Evolutionary conservation across 2,329 filamentous ascomycete species (phyloP).

Genomic region (Ambrosiella xylebori): DNA sequence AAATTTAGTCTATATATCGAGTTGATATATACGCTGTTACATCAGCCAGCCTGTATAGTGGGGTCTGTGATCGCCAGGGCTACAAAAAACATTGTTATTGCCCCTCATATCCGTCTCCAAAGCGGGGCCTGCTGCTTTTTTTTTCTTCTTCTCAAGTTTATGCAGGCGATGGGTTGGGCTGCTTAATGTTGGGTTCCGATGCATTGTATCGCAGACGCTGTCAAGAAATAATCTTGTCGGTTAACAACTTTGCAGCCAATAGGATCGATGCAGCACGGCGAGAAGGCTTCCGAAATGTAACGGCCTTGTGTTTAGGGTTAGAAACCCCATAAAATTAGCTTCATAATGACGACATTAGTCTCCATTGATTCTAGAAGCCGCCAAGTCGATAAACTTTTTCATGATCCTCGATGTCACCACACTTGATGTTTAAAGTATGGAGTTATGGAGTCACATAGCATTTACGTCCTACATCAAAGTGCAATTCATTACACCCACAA

Average conservation of each 20-base stretch:
- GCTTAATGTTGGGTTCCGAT: background rate
- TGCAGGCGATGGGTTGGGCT: background rate
- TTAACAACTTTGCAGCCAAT: background rate
- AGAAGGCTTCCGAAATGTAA: background rate
- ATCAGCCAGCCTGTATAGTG: no score
- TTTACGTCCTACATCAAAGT: background rate
- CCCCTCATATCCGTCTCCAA: no score
- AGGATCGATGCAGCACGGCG: background rate
- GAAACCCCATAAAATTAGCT: background rate
- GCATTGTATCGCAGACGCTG: background rate
- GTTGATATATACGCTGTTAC: no score
- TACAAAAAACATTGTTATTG: no score
- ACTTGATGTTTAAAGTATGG: background rate
- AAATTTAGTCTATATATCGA: no score
- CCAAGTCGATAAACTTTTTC: background rate
- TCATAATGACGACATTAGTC: background rate
- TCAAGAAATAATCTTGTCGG: background rate
- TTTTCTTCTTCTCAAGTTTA: background rate
- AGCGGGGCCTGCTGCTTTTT: no score
- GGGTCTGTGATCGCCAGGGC: no score
- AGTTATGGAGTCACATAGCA: no score
- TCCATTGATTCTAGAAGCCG: background rate
- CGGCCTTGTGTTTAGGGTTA: background rate
- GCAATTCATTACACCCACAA: background rate
- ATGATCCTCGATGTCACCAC: background rate